phyloP scores from a whole-genome alignment of 1,284 basidiomycete genomes.

The Naganishia liquefaciens region DNA sequence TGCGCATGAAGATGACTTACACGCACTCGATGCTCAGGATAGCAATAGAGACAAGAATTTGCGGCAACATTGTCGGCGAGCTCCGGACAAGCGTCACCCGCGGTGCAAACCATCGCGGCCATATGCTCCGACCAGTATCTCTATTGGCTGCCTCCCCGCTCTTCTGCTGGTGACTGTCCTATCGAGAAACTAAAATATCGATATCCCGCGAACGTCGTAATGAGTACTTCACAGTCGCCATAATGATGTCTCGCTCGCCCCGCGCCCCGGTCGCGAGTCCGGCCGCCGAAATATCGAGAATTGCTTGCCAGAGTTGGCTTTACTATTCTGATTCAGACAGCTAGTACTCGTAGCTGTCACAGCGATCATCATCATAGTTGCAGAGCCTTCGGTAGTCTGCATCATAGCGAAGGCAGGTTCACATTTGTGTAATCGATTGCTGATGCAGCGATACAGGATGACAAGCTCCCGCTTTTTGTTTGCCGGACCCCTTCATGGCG shows the following conservation, averaged over 20 bases:
- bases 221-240: constrained; percentile 23
- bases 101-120: constrained; percentile 17
- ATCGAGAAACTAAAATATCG: constrained; percentile 3
- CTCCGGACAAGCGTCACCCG: constrained; percentile 13
- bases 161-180: constrained; percentile 18
- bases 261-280: background rate
- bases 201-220: constrained; percentile 8
- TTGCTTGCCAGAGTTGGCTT: background rate
- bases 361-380: too few species aligned
- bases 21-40: constrained; percentile 17
- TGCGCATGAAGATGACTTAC: background rate
- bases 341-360: too few species aligned
- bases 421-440: too few species aligned
- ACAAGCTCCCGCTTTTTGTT: too few species aligned
- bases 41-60: constrained; percentile 16
- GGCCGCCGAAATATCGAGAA: background rate
- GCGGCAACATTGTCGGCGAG: constrained; percentile 14
- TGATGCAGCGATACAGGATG: too few species aligned
- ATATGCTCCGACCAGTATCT: background rate
- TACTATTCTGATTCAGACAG: too few species aligned
- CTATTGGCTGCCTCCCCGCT: constrained; percentile 10
- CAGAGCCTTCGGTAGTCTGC: too few species aligned
- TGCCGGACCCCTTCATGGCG: too few species aligned
- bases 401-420: too few species aligned
- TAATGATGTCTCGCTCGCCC: too few species aligned